Base-by-base conservation (phyloP, 495 filamentous ascomycete species). In the Podospora conica region DNA sequence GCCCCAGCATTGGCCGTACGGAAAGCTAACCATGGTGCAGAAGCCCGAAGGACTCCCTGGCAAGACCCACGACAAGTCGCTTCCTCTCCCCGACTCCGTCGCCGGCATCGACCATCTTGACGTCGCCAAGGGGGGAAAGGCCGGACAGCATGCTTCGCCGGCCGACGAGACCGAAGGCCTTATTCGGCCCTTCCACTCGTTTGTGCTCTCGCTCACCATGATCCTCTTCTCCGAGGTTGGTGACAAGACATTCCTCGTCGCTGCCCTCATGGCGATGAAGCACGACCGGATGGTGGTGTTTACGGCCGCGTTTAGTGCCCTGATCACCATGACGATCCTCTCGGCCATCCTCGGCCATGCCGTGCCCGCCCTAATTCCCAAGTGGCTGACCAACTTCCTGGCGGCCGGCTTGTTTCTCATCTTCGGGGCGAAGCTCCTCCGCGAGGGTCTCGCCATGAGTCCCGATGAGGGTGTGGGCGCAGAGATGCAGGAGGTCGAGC, bases 241-340 rank as follows among this genome's bases (percentile, higher is more conserved):
- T 65, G 95, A 98, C 85, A 98, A 98, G 77, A 98, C 95, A 0
- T 98, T 98, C 80, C 83, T 98, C 53, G 92, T 98, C 55, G 95
- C 95, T 15, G 95, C 95, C 24, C 84, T 98, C 22, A 98, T 98
- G 95, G 95, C 95, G 2, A 98, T 98, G 95, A 92, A 96, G 69
- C 93, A 98, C 74, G 90, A 95, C 55, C 91, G 94, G 31, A 76
- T 97, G 62, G 82, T 97, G 12, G 96, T 98, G 54, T 98, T 98
- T 79, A 87, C 91, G 9, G 92, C 95, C 7, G 95, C 95, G n/a
- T 92, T 98, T 70, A 83, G 87, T 66, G 96, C 95, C 23, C 80
- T 98, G 60, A 86, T 96, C 61, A 84, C 87, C 74, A 98, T 98
- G 95, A 97, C 96, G 0, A 84, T 98, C 23, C 85, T 98, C n/a